Base-by-base conservation (phyloP, 192 early-diverging fungal species). In the Coemansia sp. region DNA sequence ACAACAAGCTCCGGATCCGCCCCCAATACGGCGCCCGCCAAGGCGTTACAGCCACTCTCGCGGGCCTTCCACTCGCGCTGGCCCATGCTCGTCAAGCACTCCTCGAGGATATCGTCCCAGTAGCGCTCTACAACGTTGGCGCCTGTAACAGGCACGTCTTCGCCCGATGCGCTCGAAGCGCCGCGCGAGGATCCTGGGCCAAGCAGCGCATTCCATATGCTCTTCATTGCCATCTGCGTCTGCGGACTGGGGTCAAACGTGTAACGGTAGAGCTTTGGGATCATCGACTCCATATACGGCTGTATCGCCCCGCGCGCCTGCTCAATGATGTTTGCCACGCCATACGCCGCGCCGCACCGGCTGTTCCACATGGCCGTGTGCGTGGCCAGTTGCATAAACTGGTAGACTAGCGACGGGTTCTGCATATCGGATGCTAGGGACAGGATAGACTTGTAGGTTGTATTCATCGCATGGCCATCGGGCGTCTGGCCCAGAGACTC, bases 311-410 rank as follows among this genome's bases (percentile, higher is more conserved):
- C 78, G 42, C 85, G 83, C 7, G 94, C 88, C 29, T 83, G 74
- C 4, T 85, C 74, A 26, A 89, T 85, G 47, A 95, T 82, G 5
- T 80, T 80, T 5, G 83, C 79, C 41, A 97, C 90, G 11, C 92
- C 92, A 60, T 92, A 85, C 8, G 86, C 85, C 7, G 91, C 91
- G 25, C 91, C 92, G 19, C 89, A 77, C 17, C 91, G 73, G 11
- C 90, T 91, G 50, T 85, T 84, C 90, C 91, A 94, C 75, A 92
- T 82, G 6, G 90, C 90, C 39, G 90, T 86, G 58, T 95, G 89
- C 27, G 85, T 86, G 1, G 94, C 94, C 7, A 97, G 73, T 27
- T 88, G 85, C 85, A 94, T 91, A 52, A 97, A 91, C 48, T 87
- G 86, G 67, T 94, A 95, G 5, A 94, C 87, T 12, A 97, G 70